phyloP scores from a whole-genome alignment of 305 asterid species.

The Rubia tinctorum region DNA sequence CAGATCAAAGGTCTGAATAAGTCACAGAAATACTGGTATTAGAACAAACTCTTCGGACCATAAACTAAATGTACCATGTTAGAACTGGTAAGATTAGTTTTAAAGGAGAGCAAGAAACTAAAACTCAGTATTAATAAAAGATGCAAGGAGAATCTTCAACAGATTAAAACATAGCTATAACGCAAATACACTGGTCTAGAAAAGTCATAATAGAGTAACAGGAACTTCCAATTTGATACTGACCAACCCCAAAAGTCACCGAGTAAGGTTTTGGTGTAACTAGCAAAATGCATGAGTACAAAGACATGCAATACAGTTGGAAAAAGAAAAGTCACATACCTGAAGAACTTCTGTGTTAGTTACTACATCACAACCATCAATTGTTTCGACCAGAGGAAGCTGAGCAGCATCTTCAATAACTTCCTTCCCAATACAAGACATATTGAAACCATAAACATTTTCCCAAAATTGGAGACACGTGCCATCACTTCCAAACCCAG shows the following conservation, averaged over 20 bases:
- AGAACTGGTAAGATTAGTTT: not conserved
- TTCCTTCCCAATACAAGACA: constrained; percentile 82
- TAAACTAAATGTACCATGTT: not conserved
- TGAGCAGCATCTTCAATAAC: constrained; percentile 63
- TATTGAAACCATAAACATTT: constrained; percentile 79
- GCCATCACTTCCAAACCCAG: constrained; percentile 92
- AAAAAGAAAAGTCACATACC: constrained; percentile 42
- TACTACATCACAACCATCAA: constrained; percentile 57
- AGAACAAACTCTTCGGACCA: not conserved
- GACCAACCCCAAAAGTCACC: not conserved
- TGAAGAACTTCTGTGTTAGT: constrained; percentile 68
- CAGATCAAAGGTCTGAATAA: constrained; percentile 77
- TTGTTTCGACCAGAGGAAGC: constrained; percentile 65
- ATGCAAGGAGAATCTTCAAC: not conserved
- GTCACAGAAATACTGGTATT: not conserved
- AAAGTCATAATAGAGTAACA: not conserved
- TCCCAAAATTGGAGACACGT: constrained; percentile 94
- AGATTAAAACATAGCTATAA: not conserved
- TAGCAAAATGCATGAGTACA: not conserved
- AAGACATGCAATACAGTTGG: not conserved
- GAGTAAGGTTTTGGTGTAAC: not conserved
- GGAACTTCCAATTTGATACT: not conserved
- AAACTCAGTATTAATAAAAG: not conserved
- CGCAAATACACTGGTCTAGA: not conserved
- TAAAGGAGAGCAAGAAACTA: not conserved